phyloP scores from a whole-genome alignment of 2,329 filamentous ascomycete genomes.

The Metarhizium brunneum region DNA sequence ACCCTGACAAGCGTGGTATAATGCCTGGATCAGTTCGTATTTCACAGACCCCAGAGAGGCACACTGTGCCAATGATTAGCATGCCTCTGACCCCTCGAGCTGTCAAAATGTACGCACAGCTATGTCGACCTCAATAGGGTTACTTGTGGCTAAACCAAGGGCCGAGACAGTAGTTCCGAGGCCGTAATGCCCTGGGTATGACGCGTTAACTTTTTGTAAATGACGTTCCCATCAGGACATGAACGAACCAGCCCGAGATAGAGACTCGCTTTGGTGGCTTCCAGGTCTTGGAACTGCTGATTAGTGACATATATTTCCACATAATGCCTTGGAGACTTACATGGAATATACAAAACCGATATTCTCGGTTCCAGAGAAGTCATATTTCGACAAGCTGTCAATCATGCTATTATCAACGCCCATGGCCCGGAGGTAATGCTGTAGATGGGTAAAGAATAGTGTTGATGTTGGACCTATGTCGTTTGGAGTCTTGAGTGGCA shows the following conservation, averaged over 20 bases:
- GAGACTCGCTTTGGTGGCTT: slow-evolving; percentile 19
- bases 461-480: slow-evolving; percentile 22
- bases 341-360: slow-evolving; percentile 82
- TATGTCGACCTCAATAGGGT: slow-evolving; percentile 60
- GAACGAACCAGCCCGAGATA: slow-evolving; percentile 21
- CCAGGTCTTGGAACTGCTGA: slow-evolving; percentile 21
- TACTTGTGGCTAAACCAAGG: slow-evolving; percentile 49
- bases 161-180: slow-evolving; percentile 57
- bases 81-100: not conserved
- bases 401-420: slow-evolving; percentile 56
- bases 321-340: slow-evolving; percentile 35
- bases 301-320: slow-evolving; percentile 6
- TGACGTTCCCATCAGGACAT: not conserved
- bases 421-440: slow-evolving; percentile 60
- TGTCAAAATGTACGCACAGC: slow-evolving; percentile 39
- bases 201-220: not conserved
- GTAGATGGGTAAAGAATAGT: slow-evolving; percentile 59
- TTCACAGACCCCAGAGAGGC: slow-evolving; percentile 77
- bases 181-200: slow-evolving; percentile 56
- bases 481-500: slow-evolving; percentile 51
- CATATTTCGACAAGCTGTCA: slow-evolving; percentile 64
- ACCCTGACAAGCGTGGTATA: slow-evolving; percentile 49
- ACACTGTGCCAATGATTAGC: slow-evolving; percentile 34
- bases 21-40: slow-evolving; percentile 49
- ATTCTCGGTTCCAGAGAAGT: slow-evolving; percentile 64